A percentile compares a stretch with the other conserved stretches of the same genome.
Evolutionary conservation across 1,139 yeast species (phyloP).

Genomic region (Wickerhamiella pararugosa): DNA sequence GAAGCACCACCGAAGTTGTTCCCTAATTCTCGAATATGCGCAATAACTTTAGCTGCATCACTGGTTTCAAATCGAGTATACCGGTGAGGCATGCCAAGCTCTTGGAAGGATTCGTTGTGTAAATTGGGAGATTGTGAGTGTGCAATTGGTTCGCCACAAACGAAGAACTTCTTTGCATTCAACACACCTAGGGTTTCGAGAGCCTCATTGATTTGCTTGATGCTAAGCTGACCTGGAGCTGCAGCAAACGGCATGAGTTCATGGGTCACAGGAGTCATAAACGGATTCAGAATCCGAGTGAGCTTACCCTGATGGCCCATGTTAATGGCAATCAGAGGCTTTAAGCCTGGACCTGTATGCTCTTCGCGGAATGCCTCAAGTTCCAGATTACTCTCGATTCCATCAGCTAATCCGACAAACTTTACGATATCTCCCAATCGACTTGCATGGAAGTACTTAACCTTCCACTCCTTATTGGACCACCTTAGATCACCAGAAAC

Average conservation of each 20-base stretch:
- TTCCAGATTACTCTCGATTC: constrained; percentile 49
- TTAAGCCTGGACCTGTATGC: constrained; percentile 18
- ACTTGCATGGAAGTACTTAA: constrained; percentile 51
- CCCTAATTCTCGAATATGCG: constrained; percentile 34
- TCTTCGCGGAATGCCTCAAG: constrained; percentile 52
- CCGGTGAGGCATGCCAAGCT: constrained; percentile 62
- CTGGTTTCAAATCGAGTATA: constrained; percentile 57
- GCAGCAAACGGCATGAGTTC: constrained; percentile 45
- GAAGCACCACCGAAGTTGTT: constrained; percentile 72
- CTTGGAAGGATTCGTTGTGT: constrained; percentile 62
- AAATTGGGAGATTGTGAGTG: constrained; percentile 83
- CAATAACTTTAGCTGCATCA: constrained; percentile 38
- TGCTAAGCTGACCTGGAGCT: constrained; percentile 60
- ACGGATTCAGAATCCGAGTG: constrained; percentile 58
- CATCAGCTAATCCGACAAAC: constrained; percentile 64
- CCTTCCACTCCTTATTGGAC: constrained; percentile 60
- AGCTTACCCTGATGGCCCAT: constrained; percentile 65
- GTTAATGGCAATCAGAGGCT: constrained; percentile 73
- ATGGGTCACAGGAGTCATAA: constrained; percentile 78
- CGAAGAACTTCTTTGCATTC: constrained; percentile 45
- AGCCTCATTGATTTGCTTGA: constrained; percentile 42
- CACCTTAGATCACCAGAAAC: constrained; percentile 47
- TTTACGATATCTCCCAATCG: constrained; percentile 60
- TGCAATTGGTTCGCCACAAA: constrained; percentile 68
- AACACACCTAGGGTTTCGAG: constrained; percentile 48